Conservation (phyloP, 176 grass and related monocot genomes). For the Oryza officinalis region DNA sequence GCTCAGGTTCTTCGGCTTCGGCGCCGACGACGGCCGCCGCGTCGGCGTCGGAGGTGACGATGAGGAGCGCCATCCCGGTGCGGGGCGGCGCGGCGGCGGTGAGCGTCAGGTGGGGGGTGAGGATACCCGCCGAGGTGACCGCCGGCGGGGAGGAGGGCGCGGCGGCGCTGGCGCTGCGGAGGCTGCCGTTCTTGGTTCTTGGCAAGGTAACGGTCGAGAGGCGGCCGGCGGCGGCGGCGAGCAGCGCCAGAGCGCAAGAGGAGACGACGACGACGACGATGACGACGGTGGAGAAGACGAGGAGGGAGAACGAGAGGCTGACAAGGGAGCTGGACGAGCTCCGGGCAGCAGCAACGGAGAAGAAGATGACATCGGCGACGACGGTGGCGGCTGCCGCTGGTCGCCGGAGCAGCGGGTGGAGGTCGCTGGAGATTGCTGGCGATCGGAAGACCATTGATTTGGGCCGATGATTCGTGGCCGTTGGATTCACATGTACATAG, state of each 20-base stretch:
- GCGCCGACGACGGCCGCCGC: not conserved
- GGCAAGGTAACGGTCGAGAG: conserved; percentile 27
- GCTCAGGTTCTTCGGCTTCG: not conserved
- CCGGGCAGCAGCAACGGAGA: not conserved
- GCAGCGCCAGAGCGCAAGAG: not conserved
- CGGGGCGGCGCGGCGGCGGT: not conserved
- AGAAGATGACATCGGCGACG: not conserved
- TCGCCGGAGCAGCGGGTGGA: not conserved
- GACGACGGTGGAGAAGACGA: not conserved
- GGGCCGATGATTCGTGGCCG: not conserved
- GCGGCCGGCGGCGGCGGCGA: not conserved
- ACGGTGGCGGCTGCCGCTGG: not conserved
- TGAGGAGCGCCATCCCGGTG: conserved; percentile 17
- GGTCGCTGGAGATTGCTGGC: conserved; percentile 4
- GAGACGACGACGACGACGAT: not conserved
- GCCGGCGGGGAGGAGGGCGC: not conserved
- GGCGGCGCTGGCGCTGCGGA: conserved; percentile 1
- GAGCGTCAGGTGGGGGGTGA: conserved; percentile 26
- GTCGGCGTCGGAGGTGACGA: conserved; percentile 12
- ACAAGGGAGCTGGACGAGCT: conserved; percentile 3
- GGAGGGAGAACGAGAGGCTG: conserved; percentile 23
- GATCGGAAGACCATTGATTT: not conserved
- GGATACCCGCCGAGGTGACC: conserved; percentile 27
- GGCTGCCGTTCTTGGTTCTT: conserved; percentile 22
- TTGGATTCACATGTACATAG: not conserved